These are phyloP conservation scores for Incumbomyces delicatus DNA, from an alignment of 2,329 filamentous ascomycete species.

Conservation along the genomic window DNA sequence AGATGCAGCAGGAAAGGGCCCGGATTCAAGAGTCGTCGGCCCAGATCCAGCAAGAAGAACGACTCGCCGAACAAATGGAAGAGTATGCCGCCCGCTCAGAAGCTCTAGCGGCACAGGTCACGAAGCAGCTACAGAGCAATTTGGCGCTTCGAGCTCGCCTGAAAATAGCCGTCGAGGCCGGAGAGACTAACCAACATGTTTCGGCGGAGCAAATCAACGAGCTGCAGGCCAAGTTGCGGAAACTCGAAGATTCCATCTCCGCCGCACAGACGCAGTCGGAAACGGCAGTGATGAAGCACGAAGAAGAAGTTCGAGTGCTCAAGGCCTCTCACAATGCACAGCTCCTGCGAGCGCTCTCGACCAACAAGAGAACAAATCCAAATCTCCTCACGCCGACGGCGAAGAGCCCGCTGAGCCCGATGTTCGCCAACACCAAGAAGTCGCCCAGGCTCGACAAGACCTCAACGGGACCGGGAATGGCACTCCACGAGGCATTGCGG, in stretches of 20 bases:
- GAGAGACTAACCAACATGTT: conserved; percentile 70
- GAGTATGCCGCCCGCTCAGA: conserved; percentile 70
- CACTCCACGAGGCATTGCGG: conserved; percentile 59
- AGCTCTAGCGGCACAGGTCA: conserved; percentile 67
- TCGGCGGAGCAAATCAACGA: conserved; percentile 74
- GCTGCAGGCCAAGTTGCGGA: conserved; percentile 69
- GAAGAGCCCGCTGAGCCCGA: conserved; percentile 52
- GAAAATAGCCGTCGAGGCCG: conserved; percentile 66
- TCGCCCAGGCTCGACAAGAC: conserved; percentile 53
- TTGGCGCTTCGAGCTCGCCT: conserved; percentile 65
- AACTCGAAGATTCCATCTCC: conserved; percentile 74
- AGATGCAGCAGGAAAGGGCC: conserved; percentile 59
- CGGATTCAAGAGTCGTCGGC: conserved; percentile 48
- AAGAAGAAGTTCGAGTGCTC: conserved; percentile 69
- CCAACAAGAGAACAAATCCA: conserved; percentile 27
- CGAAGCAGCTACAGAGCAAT: conserved; percentile 71
- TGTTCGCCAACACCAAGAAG: conserved; percentile 44
- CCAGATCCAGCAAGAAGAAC: conserved; percentile 60
- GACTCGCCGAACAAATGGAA: conserved; percentile 59
- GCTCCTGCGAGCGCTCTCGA: conserved; percentile 60
- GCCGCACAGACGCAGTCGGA: conserved; percentile 78
- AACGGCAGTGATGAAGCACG: conserved; percentile 70
- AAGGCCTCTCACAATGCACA: conserved; percentile 69
- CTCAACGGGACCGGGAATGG: conserved; percentile 50
- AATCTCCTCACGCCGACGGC: conserved; percentile 40